Percentiles rank a stretch among this genome's conserved stretches.
These are phyloP conservation scores for Saccharomyces paradoxus DNA, from an alignment of 805 yeast species.

Conservation along the genomic window DNA sequence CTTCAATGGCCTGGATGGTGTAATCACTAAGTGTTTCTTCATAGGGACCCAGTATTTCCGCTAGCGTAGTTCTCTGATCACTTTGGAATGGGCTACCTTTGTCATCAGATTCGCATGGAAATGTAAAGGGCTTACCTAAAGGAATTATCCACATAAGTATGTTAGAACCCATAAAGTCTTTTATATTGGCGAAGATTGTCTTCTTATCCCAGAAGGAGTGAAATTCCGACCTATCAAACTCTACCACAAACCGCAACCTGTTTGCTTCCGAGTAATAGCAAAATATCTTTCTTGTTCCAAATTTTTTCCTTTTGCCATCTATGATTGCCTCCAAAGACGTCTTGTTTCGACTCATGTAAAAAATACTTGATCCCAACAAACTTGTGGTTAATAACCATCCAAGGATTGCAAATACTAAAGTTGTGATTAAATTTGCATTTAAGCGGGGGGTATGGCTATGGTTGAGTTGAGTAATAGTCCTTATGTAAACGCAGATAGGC, in stretches of 20 bases:
- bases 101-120: background rate
- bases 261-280: slow-evolving; percentile 26
- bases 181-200: slow-evolving; percentile 16
- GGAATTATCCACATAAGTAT: slow-evolving; percentile 29
- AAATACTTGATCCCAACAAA: slow-evolving; percentile 36
- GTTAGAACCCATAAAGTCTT: slow-evolving; percentile 25
- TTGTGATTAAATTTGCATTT: slow-evolving; percentile 43
- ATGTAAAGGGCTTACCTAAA: slow-evolving; percentile 6
- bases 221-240: slow-evolving; percentile 25
- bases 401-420: slow-evolving; percentile 38
- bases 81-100: background rate
- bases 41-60: slow-evolving; percentile 6
- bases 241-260: slow-evolving; percentile 38
- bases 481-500: slow-evolving; percentile 31
- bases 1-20: slow-evolving; percentile 4
- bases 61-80: background rate
- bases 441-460: slow-evolving; percentile 19
- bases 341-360: slow-evolving; percentile 40
- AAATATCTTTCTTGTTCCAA: slow-evolving; percentile 11
- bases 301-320: slow-evolving; percentile 18
- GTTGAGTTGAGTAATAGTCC: slow-evolving; percentile 12
- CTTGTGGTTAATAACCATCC: slow-evolving; percentile 40
- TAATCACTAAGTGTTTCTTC: slow-evolving; percentile 3
- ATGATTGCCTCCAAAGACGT: slow-evolving; percentile 55
- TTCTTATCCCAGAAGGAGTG: slow-evolving; percentile 20